Base-by-base conservation (phyloP, 441 rosid genomes). In the Croton setiger region DNA sequence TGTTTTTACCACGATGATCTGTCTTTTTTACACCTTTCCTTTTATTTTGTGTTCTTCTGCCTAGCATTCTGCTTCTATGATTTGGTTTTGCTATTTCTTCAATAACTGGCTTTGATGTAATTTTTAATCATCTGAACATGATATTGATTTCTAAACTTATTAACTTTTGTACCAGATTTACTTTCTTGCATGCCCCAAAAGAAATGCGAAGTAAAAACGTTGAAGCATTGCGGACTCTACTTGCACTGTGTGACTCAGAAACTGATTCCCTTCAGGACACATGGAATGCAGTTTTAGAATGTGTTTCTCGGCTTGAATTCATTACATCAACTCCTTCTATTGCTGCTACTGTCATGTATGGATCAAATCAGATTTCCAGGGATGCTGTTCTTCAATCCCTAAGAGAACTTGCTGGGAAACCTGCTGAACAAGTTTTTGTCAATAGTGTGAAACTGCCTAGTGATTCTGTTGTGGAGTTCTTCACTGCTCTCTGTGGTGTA, bases 131-230 rank as follows among this genome's bases (percentile, higher is more conserved):
- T 58, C 65, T 33, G 39, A 52, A 63, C 55, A 64, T 82, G 71
- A 36, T 76, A 63, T 64, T 81, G 72, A 41, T 76, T 57, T 67
- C 80, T 39, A 62, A 66, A 67, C 55, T 56, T 76, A 63, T 68
- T 51, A 68, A 76, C 71, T 69, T 83, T 64, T 67, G 35, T 80
- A 71, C 65, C 88, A 96, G 99, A 84, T 91, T 88, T 79, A 96
- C 99, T 74, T 96, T 96, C 88, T 83, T 96, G 95, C 99, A 96
- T 82, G 96, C 98, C 65, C 99, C 99, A 45, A 96, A 90, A 87
- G 94, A 89, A 76, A 86, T 96, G 99, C 93, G 93, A 62, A 83
- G 92, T 82, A 96, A 96, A 86, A 96, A 93, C 85, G 98, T 91
- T 51, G 99, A 96, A 86, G 97, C 98, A 68, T 80, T 96, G 81